Base-by-base conservation (phyloP, 352 stramenopile genomes). In the Phytophthora cajani region DNA sequence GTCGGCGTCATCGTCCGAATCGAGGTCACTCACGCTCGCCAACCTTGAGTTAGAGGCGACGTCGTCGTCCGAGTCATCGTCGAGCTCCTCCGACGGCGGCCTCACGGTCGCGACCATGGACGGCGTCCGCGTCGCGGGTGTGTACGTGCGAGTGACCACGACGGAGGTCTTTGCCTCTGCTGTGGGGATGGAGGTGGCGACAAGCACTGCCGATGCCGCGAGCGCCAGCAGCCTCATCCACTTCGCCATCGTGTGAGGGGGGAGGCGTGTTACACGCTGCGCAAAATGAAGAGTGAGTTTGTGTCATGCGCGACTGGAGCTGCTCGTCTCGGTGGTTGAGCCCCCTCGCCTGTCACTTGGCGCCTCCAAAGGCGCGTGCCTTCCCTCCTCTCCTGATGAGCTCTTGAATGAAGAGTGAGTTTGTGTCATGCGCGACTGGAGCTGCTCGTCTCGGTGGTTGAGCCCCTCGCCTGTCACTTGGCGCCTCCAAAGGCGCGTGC, bases 271-370 rank as follows among this genome's bases (percentile, higher is more conserved):
- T 12, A 7, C 55, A 27, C 21, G 44, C 14, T 38, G 30, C 3
- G 67, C 30, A 71, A n/a, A 74, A 71, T 51, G 32, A 36, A 70
- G 38, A 74, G 71, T 74, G 66, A 46, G 14, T 17, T 1, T 42
- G 33, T 10, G 12, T 42, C 27, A 64, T 42, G 50, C 30, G 66
- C 64, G 64, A 72, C 58, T 72, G 64, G 64, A 30, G 47, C 25
- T 62, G 58, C 55, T 10, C 27, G 30, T 72, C 51, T 67, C 58
- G 57, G 50, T 67, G 56, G 56, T 71, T 65, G 56, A 66, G 52
- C 47, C 47, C 32, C n/a, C 17, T 25, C 58, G 61, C 50, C 61
- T 71, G 56, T 71, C 64, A 54, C 56, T 64, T 42, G 33, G 12
- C 38, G 36, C 12, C 53, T 30, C 42, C 53, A 6, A 50, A 25